Evolutionary conservation across 331 rosid genomes (phyloP), one percentile per base, ranked within the genome.

Genomic region (Rosa hybrid): DNA sequence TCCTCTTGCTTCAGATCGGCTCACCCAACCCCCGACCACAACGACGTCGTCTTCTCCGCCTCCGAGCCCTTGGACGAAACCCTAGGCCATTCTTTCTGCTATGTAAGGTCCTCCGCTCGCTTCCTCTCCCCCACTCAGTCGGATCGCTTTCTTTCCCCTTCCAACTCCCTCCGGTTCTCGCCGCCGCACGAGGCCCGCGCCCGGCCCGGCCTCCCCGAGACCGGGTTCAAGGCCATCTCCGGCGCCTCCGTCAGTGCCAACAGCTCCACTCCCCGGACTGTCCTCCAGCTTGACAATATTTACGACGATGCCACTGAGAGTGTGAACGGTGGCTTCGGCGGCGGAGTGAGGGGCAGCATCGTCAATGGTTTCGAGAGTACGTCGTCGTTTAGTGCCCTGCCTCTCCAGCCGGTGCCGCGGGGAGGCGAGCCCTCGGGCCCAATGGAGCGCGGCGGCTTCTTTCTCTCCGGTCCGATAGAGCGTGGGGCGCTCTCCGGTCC

Each of bases 71-170:
- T 94, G 13, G 98, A 94, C 79, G 98, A 94, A 92, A 92, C 98
- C 93, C 97, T 94, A 90, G 98, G 98, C 73, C 98, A 94, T 78
- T 94, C 98, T 45, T 94, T 92, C 87, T 92, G 94, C 81, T 94
- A 92, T 88, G 97, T 94, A 34, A 86, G 97, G 74, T 90, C 92
- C 77, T 94, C 98, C 1, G 87, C 87, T 13, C 93, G 98, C 13
- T 94, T 94, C 53, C 84, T 91, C 80, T 90, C 97, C 0, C 98
- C 97, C 0, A 76, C 90, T 18, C 92, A 85, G 77, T 94, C 98
- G 81, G 94, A 94, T 92, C 98, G 98, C 42, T 94, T 92, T 72
- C 74, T 92, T 18, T 91, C 97, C 7, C 98, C 98, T 13, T 89
- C 97, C 23, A 77, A 87, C 60, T 94, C 98, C 3, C 94, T 92